Base-by-base conservation (phyloP, 2,329 filamentous ascomycete species). In the Neopestalotiopsis sp. region DNA sequence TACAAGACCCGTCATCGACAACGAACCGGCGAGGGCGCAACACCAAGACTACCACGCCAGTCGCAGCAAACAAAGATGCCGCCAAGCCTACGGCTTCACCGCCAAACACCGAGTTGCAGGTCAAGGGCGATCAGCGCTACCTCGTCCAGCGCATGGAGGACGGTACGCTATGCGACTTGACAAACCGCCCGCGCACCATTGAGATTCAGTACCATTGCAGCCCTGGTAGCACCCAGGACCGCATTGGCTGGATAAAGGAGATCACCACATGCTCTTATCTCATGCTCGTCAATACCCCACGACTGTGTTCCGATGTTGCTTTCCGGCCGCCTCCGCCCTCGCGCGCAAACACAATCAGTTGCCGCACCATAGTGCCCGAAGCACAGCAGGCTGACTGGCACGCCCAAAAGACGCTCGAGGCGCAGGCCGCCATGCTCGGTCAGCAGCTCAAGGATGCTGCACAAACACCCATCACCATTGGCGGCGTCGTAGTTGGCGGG, bases 241-340 rank as follows among this genome's bases (percentile, higher is more conserved):
- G 91, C 62, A 97, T 98, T 74, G 92, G 91, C 58, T 94, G 94
- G 90, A 97, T 98, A 81, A 97, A 97, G 80, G 95, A 98, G 79
- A 90, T 95, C 1, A 92, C 92, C 2, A 97, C 94, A 12, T 98
- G 95, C 81, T 90, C 94, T 13, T 98, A 98, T 78, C 85, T 97
- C 67, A 97, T 98, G 94, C 90, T 97, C 40, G 89, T 98, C 71
- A 92, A 97, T 78, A 97, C 95, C 0, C 94, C 94, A 0, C 90
- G 94, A 0, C 88, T 98, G 13, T 98, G 95, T 82, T 89, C 92
- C 76, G 95, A 98, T 73, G 89, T 94, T 10, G 94, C 94, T 10
- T 98, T 98, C 78, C 84, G 92, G 67, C 94, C 95, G 0, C 93
- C 94, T 0, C 90, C 92, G 74, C 91, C 94, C 71, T 92, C 92